phyloP scores from a whole-genome alignment of 768 basidiomycete species.

The Grammothele lineata region DNA sequence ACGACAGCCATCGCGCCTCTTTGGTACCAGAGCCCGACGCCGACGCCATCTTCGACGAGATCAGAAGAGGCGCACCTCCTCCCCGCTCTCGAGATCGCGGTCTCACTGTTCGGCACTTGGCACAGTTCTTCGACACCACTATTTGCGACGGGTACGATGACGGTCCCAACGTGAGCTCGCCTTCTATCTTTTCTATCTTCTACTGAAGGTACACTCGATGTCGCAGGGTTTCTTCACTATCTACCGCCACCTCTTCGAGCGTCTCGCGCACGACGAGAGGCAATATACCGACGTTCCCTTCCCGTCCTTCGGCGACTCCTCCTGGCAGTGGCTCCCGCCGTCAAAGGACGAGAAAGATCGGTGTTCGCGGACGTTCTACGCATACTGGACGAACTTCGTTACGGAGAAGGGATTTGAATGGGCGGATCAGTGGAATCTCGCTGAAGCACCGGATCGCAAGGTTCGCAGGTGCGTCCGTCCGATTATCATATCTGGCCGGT shows the following conservation, averaged over 20 bases:
- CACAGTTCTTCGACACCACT: conserved; percentile 76
- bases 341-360: conserved; percentile 41
- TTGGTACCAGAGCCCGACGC: conserved; percentile 80
- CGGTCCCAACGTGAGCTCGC: conserved; percentile 45
- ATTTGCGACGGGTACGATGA: conserved; percentile 68
- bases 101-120: conserved; percentile 73
- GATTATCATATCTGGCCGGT: no score
- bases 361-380: conserved; percentile 75
- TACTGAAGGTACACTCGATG: no score
- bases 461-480: conserved; percentile 58
- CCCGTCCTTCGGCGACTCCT: conserved; percentile 79
- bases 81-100: conserved; percentile 63
- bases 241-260: conserved; percentile 81
- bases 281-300: conserved; percentile 48
- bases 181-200: neutral
- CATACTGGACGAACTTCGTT: conserved; percentile 79
- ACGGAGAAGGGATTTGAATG: conserved; percentile 88
- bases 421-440: conserved; percentile 78
- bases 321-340: conserved; percentile 63
- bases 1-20: conserved; percentile 87
- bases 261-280: conserved; percentile 79
- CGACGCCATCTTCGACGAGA: conserved; percentile 79
- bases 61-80: conserved; percentile 62
- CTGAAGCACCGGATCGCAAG: conserved; percentile 84
- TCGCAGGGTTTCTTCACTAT: conserved; percentile 88